phyloP scores from a whole-genome alignment of 371 early-diverging fungal species.

The Mucor velutinosus region DNA sequence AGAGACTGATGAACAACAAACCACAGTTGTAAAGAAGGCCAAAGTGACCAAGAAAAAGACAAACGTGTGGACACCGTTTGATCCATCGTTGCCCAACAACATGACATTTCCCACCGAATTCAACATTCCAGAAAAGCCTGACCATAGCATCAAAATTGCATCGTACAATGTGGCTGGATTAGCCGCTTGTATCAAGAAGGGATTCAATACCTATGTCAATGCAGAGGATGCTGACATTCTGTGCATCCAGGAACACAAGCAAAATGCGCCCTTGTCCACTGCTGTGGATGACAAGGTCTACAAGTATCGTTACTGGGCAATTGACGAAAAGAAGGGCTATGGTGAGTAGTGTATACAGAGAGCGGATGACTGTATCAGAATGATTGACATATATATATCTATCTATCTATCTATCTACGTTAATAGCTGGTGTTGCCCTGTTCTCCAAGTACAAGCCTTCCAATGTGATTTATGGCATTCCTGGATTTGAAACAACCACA shows the following conservation, averaged over 20 bases:
- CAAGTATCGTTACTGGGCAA: slow-evolving; percentile 73
- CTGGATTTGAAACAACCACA: slow-evolving; percentile 47
- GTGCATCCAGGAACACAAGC: slow-evolving; percentile 88
- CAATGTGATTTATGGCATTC: slow-evolving; percentile 65
- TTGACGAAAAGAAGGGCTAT: slow-evolving; percentile 82
- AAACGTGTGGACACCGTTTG: slow-evolving; percentile 32
- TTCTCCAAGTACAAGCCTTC: slow-evolving; percentile 81
- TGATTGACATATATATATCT: too few relatives aligned
- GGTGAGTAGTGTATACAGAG: slow-evolving; percentile 42
- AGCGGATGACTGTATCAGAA: background rate
- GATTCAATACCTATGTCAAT: slow-evolving; percentile 72
- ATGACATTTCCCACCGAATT: slow-evolving; percentile 63
- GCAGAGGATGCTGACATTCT: slow-evolving; percentile 87
- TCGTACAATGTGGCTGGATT: slow-evolving; percentile 85
- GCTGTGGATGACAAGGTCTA: slow-evolving; percentile 63
- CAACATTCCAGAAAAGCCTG: slow-evolving; percentile 44
- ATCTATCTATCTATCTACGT: too few relatives aligned
- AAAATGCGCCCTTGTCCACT: slow-evolving; percentile 55
- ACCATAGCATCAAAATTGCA: slow-evolving; percentile 68
- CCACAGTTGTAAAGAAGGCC: background rate
- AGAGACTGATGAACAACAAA: background rate
- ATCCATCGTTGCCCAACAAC: slow-evolving; percentile 61
- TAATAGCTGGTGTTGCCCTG: slow-evolving; percentile 78
- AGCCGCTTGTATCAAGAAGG: slow-evolving; percentile 77
- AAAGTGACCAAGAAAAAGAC: slow-evolving; percentile 1